Evolutionary conservation across 352 stramenopile genomes (phyloP), one percentile per base, ranked within the genome.

Genomic region (Phytophthora multivora): DNA sequence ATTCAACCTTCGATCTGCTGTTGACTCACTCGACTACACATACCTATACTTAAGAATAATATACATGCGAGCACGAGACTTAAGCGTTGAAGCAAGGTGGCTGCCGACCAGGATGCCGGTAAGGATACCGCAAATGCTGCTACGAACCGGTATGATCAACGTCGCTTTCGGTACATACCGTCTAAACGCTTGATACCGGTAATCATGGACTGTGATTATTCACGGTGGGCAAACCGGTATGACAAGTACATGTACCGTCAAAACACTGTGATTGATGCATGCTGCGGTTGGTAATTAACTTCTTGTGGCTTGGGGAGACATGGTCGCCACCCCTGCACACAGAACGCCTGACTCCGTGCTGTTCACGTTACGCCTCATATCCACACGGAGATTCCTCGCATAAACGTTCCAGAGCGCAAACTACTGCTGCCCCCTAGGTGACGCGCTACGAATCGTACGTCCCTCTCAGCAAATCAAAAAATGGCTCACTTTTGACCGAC

Each of bases 401-500:
- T 57, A 63, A 63, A 39, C 55, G 7, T 21, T 33, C 10, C 2
- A 33, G 2, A 12, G 28, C 28, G 28, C 28, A 13, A 33, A 13
- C 23, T 23, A 23, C 21, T 23, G 21, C 21, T 23, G 21, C 21
- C 21, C 21, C 21, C 4, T 23, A 23, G 21, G 45, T 60, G 50
- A 66, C 57, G 48, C 48, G 40, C 46, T 45, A 10, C n/a, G n/a
- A 23, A 7, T 45, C 6, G 38, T 33, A 11, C n/a, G 19, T 66
- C 58, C 58, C 50, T 57, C 41, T 41, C 59, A 54, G 42, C 59
- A 66, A 62, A 66, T 61, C 59, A 48, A 52, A 59, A 25, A 19
- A 7, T 53, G 47, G 28, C 28, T 36, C 43, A 53, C n/a, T 3
- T 45, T 23, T 31, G 26, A 26, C 30, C 7, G 55, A 59, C 48